phyloP scores from a whole-genome alignment of 176 grass and related monocot species.

The Elaeis guineensis region DNA sequence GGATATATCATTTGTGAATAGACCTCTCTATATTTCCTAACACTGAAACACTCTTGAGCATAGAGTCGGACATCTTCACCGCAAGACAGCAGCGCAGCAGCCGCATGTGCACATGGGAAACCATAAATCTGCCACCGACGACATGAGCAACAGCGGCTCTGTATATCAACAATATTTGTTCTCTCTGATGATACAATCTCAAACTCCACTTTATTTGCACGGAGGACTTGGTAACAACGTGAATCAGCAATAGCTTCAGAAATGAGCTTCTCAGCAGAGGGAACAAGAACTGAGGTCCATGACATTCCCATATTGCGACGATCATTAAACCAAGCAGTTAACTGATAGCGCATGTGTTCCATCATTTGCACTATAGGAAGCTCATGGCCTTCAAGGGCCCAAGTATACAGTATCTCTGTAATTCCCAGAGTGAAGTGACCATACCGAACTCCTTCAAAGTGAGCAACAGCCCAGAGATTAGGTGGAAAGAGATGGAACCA shows the following conservation, averaged over 20 bases:
- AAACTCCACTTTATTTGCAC: slow-evolving; percentile 1
- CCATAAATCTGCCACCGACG: slow-evolving; percentile 92
- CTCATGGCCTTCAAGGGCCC: neutral
- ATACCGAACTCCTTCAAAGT: neutral
- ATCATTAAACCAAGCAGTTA: neutral
- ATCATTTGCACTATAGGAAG: slow-evolving; percentile 1
- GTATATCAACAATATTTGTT: slow-evolving; percentile 95
- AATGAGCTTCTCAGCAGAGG: neutral
- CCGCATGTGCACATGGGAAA: slow-evolving; percentile 86
- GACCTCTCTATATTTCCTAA: slow-evolving; percentile 66
- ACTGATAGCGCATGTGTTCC: neutral
- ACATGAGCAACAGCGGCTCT: slow-evolving; percentile 68
- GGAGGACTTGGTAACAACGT: neutral
- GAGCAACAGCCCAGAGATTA: neutral
- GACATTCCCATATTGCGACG: neutral
- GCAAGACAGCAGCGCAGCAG: slow-evolving; percentile 80
- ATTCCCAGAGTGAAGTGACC: neutral
- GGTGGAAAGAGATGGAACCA: neutral
- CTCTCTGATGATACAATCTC: slow-evolving; percentile 70
- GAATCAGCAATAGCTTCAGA: neutral
- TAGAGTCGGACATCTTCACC: slow-evolving; percentile 71
- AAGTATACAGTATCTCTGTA: neutral
- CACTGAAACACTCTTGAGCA: slow-evolving; percentile 73
- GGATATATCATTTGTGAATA: slow-evolving; percentile 69
- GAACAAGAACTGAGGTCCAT: slow-evolving; percentile 13